Conservation (phyloP, 164 flowering plant genomes). For the Umbilicus rupestris region DNA sequence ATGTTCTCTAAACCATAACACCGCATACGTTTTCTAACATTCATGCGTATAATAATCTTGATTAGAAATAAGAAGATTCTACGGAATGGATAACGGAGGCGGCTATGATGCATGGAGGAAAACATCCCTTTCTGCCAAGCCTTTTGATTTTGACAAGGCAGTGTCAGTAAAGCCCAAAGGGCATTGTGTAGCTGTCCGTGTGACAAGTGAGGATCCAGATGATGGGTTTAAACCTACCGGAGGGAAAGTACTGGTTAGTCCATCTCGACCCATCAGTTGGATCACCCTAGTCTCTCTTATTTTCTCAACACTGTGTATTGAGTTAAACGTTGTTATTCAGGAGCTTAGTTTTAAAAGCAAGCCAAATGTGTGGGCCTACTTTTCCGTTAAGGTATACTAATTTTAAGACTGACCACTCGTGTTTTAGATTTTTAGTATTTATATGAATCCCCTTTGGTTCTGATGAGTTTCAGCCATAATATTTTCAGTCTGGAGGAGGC, state of each 20-base stretch:
- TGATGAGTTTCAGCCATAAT: slow-evolving; percentile 5
- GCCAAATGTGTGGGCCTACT: slow-evolving; percentile 99
- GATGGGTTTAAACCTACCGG: slow-evolving; percentile 99
- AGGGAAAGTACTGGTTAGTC: slow-evolving; percentile 92
- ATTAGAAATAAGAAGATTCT: slow-evolving; percentile 88
- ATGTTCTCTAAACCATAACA: neutral
- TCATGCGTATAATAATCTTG: neutral
- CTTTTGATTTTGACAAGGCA: slow-evolving; percentile 95
- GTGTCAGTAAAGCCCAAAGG: slow-evolving; percentile 90
- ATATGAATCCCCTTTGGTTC: neutral
- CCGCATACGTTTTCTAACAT: neutral
- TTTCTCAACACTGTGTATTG: slow-evolving; percentile 11
- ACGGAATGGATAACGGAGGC: slow-evolving; percentile 86
- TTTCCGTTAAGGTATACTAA: slow-evolving; percentile 85
- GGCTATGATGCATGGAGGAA: slow-evolving; percentile 94
- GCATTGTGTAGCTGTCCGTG: slow-evolving; percentile 98
- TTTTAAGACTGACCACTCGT: neutral
- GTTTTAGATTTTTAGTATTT: neutral
- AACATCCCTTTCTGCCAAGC: slow-evolving; percentile 61
- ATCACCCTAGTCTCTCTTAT: neutral
- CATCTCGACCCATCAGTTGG: neutral
- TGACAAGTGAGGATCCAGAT: slow-evolving; percentile 99
- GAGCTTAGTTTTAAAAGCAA: slow-evolving; percentile 97
- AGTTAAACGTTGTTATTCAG: slow-evolving; percentile 28
- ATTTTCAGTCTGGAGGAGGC: slow-evolving; percentile 98